Percentiles rank a stretch among this genome's conserved stretches.
Conservation (phyloP, 495 filamentous ascomycete genomes). For the Aspergillus nidulans region DNA sequence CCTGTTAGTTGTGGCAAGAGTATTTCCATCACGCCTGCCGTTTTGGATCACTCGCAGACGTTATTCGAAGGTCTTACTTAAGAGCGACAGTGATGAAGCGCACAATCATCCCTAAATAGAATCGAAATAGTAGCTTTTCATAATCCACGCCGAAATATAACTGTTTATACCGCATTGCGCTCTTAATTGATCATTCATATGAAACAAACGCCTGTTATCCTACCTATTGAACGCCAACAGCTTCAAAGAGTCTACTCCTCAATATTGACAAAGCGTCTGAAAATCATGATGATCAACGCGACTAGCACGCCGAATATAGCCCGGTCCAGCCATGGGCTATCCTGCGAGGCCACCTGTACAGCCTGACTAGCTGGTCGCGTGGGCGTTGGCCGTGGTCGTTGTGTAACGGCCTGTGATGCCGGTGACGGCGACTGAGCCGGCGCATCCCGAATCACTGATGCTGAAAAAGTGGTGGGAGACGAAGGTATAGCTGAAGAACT, state of each 20-base stretch:
- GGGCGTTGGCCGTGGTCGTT: not conserved
- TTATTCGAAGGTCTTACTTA: too few species aligned
- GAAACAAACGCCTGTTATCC: not conserved
- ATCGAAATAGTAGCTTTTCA: not conserved
- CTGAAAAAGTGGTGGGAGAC: conserved; percentile 1
- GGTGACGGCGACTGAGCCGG: not conserved
- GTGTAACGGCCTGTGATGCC: not conserved
- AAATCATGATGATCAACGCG: conserved; percentile 43
- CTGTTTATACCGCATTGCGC: not conserved
- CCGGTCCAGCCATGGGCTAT: conserved; percentile 51
- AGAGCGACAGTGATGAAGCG: too few species aligned
- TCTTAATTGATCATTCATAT: not conserved
- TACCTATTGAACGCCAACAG: not conserved
- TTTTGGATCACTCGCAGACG: not conserved
- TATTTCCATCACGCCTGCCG: too few species aligned
- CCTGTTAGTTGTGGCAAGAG: not conserved
- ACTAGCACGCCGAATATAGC: conserved; percentile 51
- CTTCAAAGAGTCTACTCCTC: conserved; percentile 22
- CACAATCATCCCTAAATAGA: not conserved
- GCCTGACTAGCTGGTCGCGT: not conserved
- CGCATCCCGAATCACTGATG: not conserved
- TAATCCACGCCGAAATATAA: not conserved
- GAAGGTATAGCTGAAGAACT: not conserved
- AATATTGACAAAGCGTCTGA: conserved; percentile 31
- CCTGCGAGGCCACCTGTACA: conserved; percentile 16